A percentile compares a stretch with the other conserved stretches of the same genome.
Evolutionary conservation across 768 basidiomycete species (phyloP).

Genomic region (Xerocomellus intermedius): DNA sequence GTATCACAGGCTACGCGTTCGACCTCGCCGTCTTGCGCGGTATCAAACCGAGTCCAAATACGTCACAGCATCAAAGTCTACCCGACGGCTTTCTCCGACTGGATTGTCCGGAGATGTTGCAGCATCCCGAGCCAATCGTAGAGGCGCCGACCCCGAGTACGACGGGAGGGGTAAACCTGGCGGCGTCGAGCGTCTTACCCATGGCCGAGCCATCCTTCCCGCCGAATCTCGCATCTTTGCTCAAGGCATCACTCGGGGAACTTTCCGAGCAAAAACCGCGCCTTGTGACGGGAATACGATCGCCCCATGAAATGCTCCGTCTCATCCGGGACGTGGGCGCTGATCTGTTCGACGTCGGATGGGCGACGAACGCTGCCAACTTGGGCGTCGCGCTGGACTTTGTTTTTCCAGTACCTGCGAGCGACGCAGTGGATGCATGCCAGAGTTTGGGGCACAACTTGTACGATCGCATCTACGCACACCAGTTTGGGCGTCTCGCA

Average conservation of each 20-base stretch:
- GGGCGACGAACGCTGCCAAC: conserved; percentile 67
- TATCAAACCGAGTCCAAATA: conserved; percentile 18
- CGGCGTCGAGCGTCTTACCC: neutral
- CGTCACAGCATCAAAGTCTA: conserved; percentile 14
- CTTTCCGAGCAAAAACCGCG: conserved; percentile 62
- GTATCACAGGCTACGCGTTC: conserved; percentile 66
- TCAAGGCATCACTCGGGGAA: conserved; percentile 57
- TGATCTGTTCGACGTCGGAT: conserved; percentile 74
- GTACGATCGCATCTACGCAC: conserved; percentile 54
- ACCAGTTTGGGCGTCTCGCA: conserved; percentile 60
- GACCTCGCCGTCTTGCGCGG: conserved; percentile 55
- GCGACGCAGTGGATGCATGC: neutral
- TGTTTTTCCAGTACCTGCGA: conserved; percentile 51
- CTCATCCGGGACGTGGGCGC: conserved; percentile 64
- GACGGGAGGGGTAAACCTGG: neutral
- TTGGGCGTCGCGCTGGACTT: conserved; percentile 80
- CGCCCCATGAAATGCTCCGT: conserved; percentile 75
- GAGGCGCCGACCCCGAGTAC: conserved; percentile 10
- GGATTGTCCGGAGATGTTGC: conserved; percentile 12
- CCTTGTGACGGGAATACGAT: conserved; percentile 50
- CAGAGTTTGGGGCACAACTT: conserved; percentile 67
- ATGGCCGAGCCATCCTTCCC: neutral
- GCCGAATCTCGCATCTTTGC: conserved; percentile 37
- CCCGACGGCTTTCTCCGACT: conserved; percentile 12
- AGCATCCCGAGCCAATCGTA: conserved; percentile 11